phyloP scores from a whole-genome alignment of 2,329 filamentous ascomycete genomes.

The Aspergillus hortae region DNA sequence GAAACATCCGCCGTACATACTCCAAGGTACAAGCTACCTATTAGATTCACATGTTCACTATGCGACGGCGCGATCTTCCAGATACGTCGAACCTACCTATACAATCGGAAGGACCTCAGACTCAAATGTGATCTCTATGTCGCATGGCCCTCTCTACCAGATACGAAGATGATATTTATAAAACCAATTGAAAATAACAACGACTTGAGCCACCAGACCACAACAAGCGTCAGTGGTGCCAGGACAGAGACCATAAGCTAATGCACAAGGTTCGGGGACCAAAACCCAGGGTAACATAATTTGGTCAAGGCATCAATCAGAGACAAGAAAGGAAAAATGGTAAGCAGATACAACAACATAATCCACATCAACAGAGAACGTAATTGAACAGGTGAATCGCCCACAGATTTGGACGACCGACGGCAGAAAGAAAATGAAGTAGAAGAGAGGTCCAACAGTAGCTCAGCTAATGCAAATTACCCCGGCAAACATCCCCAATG shows the following conservation, averaged over 20 bases:
- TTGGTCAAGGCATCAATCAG: slow-evolving; percentile 12
- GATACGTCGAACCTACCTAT: too few species aligned
- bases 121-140: too few species aligned
- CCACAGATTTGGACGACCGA: slow-evolving; percentile 3
- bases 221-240: slow-evolving; percentile 6
- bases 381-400: slow-evolving; percentile 14
- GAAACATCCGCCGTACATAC: too few species aligned
- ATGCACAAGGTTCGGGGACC: slow-evolving; percentile 20
- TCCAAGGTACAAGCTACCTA: background rate
- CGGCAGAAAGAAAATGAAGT: slow-evolving; percentile 2
- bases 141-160: too few species aligned
- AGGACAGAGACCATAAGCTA: slow-evolving; percentile 14
- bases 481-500: slow-evolving; percentile 18
- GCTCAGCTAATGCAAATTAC: slow-evolving; percentile 20
- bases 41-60: background rate
- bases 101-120: too few species aligned
- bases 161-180: background rate
- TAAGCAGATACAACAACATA: slow-evolving; percentile 10
- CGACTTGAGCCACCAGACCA: slow-evolving; percentile 14
- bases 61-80: background rate
- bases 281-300: slow-evolving; percentile 20
- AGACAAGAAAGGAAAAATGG: slow-evolving; percentile 11
- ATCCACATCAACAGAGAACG: slow-evolving; percentile 21
- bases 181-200: background rate
- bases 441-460: slow-evolving; percentile 3